Percentiles rank a stretch among this genome's conserved stretches.
phyloP scores from a whole-genome alignment of 2,329 filamentous ascomycete genomes.

The Rhytidhysteron rufulum region DNA sequence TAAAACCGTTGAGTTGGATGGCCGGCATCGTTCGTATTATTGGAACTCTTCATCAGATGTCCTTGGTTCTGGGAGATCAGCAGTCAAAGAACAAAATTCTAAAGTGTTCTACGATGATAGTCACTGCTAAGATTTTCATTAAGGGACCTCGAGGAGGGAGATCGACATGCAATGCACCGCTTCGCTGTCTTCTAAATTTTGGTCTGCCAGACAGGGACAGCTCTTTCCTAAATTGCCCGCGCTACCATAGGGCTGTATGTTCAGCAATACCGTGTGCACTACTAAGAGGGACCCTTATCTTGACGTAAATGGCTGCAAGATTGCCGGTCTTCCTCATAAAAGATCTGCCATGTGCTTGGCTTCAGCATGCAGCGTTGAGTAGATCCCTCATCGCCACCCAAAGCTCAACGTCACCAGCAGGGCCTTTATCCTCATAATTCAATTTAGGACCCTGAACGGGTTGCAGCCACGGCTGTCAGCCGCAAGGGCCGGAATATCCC shows the following conservation, averaged over 20 bases:
- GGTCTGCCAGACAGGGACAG: not conserved
- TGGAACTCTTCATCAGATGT: not conserved
- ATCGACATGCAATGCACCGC: not conserved
- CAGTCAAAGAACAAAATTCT: not conserved
- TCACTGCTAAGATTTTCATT: not conserved
- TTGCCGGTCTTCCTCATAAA: constrained; percentile 5
- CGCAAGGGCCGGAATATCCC: not conserved
- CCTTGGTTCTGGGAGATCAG: constrained; percentile 4
- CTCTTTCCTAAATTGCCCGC: not conserved
- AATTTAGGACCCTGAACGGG: constrained; percentile 2
- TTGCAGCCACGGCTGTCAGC: constrained; percentile 6
- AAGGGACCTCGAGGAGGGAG: not conserved
- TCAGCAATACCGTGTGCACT: constrained; percentile 2
- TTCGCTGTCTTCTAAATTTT: not conserved
- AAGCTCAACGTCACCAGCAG: constrained; percentile 2
- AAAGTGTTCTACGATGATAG: not conserved
- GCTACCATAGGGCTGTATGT: not conserved
- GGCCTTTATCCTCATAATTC: too few relatives aligned
- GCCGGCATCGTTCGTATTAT: not conserved
- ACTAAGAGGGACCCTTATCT: constrained; percentile 9
- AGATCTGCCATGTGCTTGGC: constrained; percentile 12
- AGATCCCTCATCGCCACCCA: constrained; percentile 4
- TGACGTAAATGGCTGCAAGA: constrained; percentile 17
- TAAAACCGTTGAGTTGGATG: not conserved
- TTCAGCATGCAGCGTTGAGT: constrained; percentile 10